Conservation (phyloP, 2,329 filamentous ascomycete species). For the Rosellinia necatrix region DNA sequence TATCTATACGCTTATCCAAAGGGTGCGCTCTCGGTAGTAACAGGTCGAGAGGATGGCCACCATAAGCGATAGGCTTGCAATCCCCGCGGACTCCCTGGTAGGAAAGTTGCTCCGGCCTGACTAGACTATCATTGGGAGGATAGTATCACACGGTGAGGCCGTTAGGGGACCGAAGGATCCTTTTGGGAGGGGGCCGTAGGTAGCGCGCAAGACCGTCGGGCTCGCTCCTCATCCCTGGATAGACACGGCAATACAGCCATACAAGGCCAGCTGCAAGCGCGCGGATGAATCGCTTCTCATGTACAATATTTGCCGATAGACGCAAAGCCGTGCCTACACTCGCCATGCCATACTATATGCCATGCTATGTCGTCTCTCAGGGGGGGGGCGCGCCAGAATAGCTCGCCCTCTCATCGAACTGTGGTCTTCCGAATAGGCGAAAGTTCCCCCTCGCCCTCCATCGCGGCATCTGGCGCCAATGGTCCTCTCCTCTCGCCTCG, state of each 20-base stretch:
- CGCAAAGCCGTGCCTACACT: conserved; percentile 19
- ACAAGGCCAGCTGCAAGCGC: conserved; percentile 19
- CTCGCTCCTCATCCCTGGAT: background rate
- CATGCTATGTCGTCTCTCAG: too few species aligned
- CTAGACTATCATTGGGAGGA: conserved; percentile 20
- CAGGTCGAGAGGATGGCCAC: conserved; percentile 10
- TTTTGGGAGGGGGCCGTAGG: conserved; percentile 11
- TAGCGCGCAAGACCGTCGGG: conserved; percentile 11
- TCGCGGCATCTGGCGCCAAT: conserved; percentile 4
- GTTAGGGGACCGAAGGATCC: conserved; percentile 13
- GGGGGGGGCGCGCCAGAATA: conserved; percentile 5
- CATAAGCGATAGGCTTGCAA: conserved; percentile 19
- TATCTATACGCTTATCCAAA: conserved; percentile 22
- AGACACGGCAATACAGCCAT: conserved; percentile 15
- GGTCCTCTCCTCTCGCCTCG: conserved; percentile 3
- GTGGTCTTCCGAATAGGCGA: conserved; percentile 10
- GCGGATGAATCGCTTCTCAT: conserved; percentile 27
- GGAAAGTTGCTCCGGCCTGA: conserved; percentile 11
- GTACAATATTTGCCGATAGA: conserved; percentile 25
- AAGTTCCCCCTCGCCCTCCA: conserved; percentile 11
- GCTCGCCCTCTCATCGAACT: conserved; percentile 8
- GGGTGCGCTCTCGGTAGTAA: conserved; percentile 19
- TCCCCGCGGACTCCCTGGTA: conserved; percentile 11
- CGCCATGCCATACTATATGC: too few species aligned
- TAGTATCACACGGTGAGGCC: conserved; percentile 9